Percentiles rank a stretch among this genome's conserved stretches.
These are phyloP conservation scores for Salix dunnii DNA, from an alignment of 345 rosid genomes.

Conservation along the genomic window DNA sequence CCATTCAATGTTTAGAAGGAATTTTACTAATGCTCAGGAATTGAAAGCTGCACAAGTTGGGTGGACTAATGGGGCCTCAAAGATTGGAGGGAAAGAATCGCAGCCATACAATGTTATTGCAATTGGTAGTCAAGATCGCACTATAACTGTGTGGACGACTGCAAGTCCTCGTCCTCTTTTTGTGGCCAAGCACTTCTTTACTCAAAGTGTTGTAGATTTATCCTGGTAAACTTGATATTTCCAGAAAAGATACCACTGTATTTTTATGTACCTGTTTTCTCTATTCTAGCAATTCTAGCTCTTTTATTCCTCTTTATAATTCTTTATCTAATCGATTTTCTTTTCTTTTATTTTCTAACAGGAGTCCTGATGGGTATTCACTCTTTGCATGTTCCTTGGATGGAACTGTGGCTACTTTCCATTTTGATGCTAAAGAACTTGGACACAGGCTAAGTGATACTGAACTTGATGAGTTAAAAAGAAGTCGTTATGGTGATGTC, in stretches of 20 bases:
- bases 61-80: constrained; percentile 83
- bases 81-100: constrained; percentile 73
- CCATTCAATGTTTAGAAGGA: constrained; percentile 87
- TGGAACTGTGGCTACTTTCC: constrained; percentile 89
- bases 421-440: constrained; percentile 78
- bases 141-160: constrained; percentile 99
- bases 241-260: background rate
- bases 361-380: constrained; percentile 99
- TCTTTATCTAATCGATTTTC: constrained; percentile 8
- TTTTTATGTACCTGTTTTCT: constrained; percentile 5
- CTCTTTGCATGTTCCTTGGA: constrained; percentile 98
- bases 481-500: constrained; percentile 90
- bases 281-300: background rate
- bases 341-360: constrained; percentile 23
- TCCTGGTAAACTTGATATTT: constrained; percentile 62
- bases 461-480: constrained; percentile 89
- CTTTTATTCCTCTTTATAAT: background rate
- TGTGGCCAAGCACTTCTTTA: constrained; percentile 96
- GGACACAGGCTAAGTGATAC: constrained; percentile 68
- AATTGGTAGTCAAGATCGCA: constrained; percentile 98
- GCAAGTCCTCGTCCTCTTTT: constrained; percentile 95
- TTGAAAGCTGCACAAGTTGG: constrained; percentile 52
- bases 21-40: constrained; percentile 48
- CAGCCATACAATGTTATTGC: constrained; percentile 94
- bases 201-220: constrained; percentile 97